These are phyloP conservation scores for Suhomyces ambrosiae DNA, from an alignment of 1,139 yeast species.

Conservation along the genomic window DNA sequence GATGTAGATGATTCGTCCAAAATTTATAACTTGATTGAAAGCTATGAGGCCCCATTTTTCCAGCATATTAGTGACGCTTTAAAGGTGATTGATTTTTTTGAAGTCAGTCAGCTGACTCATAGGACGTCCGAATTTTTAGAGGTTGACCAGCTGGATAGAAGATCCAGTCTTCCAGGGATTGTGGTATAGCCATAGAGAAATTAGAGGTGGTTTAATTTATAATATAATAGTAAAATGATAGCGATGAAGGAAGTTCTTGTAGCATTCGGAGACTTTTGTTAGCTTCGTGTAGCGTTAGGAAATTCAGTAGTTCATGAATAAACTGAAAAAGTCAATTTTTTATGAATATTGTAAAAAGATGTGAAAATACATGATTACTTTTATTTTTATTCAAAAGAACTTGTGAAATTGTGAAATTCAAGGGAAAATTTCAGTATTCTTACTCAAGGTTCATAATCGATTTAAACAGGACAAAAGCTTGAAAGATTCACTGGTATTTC, in stretches of 20 bases:
- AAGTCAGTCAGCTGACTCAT: constrained; percentile 15
- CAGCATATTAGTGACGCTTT: constrained; percentile 46
- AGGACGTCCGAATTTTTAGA: constrained; percentile 9
- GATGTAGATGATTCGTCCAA: constrained; percentile 14
- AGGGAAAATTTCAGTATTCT: no score
- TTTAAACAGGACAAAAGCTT: no score
- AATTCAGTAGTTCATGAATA: no score
- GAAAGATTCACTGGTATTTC: no score
- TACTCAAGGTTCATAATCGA: no score
- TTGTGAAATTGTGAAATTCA: no score
- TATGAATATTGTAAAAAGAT: no score
- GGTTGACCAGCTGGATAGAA: constrained; percentile 10
- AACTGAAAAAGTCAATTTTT: no score
- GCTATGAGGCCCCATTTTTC: constrained; percentile 35
- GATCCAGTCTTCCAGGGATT: constrained; percentile 12
- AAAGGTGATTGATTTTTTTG: constrained; percentile 43
- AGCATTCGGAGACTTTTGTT: background rate
- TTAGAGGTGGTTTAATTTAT: no score
- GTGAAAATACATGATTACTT: no score
- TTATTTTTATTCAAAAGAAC: no score
- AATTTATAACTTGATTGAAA: constrained; percentile 33
- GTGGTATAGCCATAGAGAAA: constrained; percentile 3
- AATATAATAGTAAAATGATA: constrained; percentile 38
- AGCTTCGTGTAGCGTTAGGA: background rate
- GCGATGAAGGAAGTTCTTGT: background rate